These are phyloP conservation scores for Dendrostoma leiphaemia DNA, from an alignment of 2,329 filamentous ascomycete species.

Conservation along the genomic window DNA sequence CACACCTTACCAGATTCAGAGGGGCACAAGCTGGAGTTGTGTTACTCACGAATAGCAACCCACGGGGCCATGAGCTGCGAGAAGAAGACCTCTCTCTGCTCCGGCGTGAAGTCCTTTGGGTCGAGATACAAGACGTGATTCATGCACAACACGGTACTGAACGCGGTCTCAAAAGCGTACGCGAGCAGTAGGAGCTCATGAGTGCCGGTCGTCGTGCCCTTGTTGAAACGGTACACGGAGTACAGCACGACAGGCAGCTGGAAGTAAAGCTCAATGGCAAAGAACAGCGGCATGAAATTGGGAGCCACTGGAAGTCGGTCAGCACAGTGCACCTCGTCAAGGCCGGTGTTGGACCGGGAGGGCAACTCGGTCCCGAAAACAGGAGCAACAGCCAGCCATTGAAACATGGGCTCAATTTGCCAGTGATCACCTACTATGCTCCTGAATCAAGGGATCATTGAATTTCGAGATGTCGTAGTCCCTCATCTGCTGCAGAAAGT, in stretches of 20 bases:
- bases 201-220: slow-evolving; percentile 32
- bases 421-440: slow-evolving; percentile 18
- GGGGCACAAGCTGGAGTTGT: too few relatives aligned
- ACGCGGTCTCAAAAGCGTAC: slow-evolving; percentile 49
- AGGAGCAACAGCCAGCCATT: too few relatives aligned
- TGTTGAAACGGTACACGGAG: slow-evolving; percentile 40
- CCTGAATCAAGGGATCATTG: slow-evolving; percentile 52
- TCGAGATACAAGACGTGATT: slow-evolving; percentile 51
- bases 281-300: slow-evolving; percentile 51
- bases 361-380: too few relatives aligned
- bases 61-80: slow-evolving; percentile 52
- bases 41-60: slow-evolving; percentile 50
- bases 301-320: slow-evolving; percentile 24
- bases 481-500: slow-evolving; percentile 45
- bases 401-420: not conserved
- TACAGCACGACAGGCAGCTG: slow-evolving; percentile 51
- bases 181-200: slow-evolving; percentile 51
- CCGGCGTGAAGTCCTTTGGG: slow-evolving; percentile 38
- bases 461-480: slow-evolving; percentile 44
- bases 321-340: not conserved
- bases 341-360: not conserved
- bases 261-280: slow-evolving; percentile 48
- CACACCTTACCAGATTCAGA: too few relatives aligned
- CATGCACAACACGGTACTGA: slow-evolving; percentile 52
- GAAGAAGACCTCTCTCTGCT: slow-evolving; percentile 45